Evolutionary conservation across 345 rosid species (phyloP).

Genomic region (Eucalyptus coolabah): DNA sequence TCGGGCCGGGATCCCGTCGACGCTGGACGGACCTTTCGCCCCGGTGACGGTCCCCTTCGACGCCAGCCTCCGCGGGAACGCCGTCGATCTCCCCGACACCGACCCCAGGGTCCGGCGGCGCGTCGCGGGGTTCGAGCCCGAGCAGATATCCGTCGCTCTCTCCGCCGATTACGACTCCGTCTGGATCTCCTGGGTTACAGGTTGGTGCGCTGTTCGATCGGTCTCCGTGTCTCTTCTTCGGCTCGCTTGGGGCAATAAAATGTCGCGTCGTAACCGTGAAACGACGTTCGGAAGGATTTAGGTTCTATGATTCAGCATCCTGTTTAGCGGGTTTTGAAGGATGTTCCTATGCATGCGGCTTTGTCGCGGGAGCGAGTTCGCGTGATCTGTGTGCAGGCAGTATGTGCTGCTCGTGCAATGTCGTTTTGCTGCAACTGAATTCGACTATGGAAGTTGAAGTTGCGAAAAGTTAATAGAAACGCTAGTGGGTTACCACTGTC

Average conservation of each 20-base stretch:
- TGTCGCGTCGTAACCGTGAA: neutral
- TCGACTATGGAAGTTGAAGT: neutral
- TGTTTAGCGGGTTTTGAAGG: neutral
- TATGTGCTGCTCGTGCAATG: neutral
- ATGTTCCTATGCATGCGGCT: neutral
- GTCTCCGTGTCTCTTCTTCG: neutral
- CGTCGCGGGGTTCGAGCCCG: conserved; percentile 35
- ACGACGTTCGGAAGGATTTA: neutral
- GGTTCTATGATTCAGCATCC: neutral
- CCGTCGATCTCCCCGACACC: conserved; percentile 70
- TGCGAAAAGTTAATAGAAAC: neutral
- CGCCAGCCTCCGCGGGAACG: conserved; percentile 41
- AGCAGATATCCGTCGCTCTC: conserved; percentile 72
- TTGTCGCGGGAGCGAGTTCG: neutral
- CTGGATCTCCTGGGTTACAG: conserved; percentile 95
- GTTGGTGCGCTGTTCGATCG: conserved; percentile 1
- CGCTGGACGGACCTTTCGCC: conserved; percentile 69
- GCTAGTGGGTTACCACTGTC: neutral
- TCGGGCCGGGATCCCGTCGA: conserved; percentile 21
- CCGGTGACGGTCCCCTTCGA: conserved; percentile 60
- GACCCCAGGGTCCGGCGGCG: conserved; percentile 42
- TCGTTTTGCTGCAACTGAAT: neutral
- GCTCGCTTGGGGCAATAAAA: neutral
- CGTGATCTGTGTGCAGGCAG: neutral
- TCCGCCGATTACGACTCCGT: conserved; percentile 52